Conservation (phyloP, 2,329 filamentous ascomycete genomes). For the Arthroderma sp. region DNA sequence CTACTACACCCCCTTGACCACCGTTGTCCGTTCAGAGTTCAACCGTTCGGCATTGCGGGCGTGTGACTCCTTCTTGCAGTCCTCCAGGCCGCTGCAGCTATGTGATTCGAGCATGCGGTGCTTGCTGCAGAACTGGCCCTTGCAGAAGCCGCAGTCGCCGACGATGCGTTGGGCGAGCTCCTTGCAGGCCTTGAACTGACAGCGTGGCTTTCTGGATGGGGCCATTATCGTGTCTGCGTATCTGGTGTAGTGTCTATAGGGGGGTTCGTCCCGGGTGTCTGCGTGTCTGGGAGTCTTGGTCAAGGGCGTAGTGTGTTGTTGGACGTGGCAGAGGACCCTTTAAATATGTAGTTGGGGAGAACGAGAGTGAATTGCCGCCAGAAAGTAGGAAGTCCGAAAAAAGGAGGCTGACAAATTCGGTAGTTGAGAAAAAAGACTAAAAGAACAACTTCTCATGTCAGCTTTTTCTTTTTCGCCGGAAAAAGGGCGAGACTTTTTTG, state of each 20-base stretch:
- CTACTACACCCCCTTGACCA: constrained; percentile 73
- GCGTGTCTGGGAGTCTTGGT: no score
- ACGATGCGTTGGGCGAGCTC: constrained; percentile 83
- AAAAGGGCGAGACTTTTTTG: not conserved
- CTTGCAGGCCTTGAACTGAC: constrained; percentile 80
- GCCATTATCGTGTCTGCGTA: constrained; percentile 12
- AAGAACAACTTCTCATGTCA: no score
- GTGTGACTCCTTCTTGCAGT: constrained; percentile 95
- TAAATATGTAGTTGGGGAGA: no score
- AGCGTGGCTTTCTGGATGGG: constrained; percentile 52
- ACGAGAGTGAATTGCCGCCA: no score
- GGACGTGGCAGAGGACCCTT: no score
- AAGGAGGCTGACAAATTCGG: no score
- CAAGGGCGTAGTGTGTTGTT: no score
- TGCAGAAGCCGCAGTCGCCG: constrained; percentile 91
- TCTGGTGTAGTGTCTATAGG: no score
- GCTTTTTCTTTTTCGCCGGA: not conserved
- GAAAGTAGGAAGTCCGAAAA: no score
- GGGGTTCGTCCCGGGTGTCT: no score
- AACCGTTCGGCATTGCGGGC: constrained; percentile 87
- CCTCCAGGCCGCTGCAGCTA: constrained; percentile 82
- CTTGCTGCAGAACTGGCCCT: constrained; percentile 87
- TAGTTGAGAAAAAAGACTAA: not conserved
- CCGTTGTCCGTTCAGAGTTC: constrained; percentile 82
- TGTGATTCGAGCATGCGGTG: constrained; percentile 90